Conservation (phyloP, 2,329 filamentous ascomycete genomes). For the Beauveria sp. region DNA sequence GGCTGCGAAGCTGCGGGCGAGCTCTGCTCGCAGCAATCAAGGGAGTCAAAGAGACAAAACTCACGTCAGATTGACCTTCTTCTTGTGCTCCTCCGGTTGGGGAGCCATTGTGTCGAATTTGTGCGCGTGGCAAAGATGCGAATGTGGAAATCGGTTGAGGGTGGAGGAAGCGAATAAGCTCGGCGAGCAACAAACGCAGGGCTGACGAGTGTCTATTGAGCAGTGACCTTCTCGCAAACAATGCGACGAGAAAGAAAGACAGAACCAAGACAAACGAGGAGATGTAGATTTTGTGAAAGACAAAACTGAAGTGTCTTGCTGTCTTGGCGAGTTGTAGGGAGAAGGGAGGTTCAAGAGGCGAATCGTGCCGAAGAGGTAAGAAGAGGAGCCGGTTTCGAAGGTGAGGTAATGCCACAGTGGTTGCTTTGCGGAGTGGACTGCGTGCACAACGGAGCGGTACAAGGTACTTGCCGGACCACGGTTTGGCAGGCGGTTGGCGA, state of each 20-base stretch:
- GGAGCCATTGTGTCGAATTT: constrained; percentile 56
- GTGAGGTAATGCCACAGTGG: constrained; percentile 14
- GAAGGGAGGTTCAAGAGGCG: constrained; percentile 13
- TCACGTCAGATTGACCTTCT: constrained; percentile 78
- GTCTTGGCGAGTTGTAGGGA: background rate
- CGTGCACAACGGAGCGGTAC: background rate
- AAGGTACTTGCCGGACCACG: constrained; percentile 8
- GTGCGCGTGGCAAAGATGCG: constrained; percentile 10
- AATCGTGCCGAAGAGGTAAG: constrained; percentile 6
- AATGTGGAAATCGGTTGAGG: constrained; percentile 19
- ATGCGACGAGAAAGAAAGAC: background rate
- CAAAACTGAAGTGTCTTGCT: constrained; percentile 1
- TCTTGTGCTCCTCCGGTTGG: constrained; percentile 63
- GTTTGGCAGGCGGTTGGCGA: constrained; percentile 7
- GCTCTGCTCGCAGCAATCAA: background rate
- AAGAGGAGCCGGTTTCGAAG: constrained; percentile 10
- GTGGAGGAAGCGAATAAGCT: constrained; percentile 15
- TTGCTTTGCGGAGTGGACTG: background rate
- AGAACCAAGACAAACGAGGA: background rate
- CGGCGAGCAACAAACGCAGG: constrained; percentile 5
- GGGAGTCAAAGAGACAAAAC: constrained; percentile 25
- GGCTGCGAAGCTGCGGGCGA: background rate
- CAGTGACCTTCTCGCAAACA: background rate
- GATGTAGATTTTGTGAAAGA: background rate
- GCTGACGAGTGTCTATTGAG: background rate